Percentiles rank a stretch among this genome's conserved stretches.
Evolutionary conservation across 1,284 basidiomycete species (phyloP).

Genomic region (Porodaedalea pini): DNA sequence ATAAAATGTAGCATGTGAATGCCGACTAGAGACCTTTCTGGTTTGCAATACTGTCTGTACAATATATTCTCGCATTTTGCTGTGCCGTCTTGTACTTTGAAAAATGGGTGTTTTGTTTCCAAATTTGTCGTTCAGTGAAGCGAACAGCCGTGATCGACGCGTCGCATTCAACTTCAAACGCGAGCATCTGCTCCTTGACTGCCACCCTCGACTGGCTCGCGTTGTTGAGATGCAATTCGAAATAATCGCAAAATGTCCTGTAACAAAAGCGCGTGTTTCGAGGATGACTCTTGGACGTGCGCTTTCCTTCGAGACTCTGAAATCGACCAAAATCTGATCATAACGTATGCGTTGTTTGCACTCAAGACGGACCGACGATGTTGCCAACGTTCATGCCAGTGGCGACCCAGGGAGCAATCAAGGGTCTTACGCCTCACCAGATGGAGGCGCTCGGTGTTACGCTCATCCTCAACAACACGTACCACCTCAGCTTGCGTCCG

Average conservation of each 20-base stretch:
- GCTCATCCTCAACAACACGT: constrained; percentile 82
- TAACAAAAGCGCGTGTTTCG: constrained; percentile 73
- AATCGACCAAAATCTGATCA: constrained; percentile 3
- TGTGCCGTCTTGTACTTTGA: no score
- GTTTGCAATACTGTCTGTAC: no score
- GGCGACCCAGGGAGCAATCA: constrained; percentile 83
- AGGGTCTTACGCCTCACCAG: constrained; percentile 81
- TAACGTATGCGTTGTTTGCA: constrained; percentile 8
- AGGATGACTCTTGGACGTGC: constrained; percentile 57
- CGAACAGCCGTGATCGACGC: no score
- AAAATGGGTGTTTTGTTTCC: no score
- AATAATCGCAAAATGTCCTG: constrained; percentile 71
- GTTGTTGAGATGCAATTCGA: constrained; percentile 64
- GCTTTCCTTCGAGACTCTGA: constrained; percentile 8
- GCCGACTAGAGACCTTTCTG: no score
- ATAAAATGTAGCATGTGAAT: no score
- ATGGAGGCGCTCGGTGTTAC: constrained; percentile 75
- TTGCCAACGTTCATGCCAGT: constrained; percentile 90
- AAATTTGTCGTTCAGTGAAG: no score
- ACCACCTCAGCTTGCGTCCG: constrained; percentile 78
- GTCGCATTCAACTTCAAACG: no score
- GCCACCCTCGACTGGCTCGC: background rate
- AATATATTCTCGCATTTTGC: no score
- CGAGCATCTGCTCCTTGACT: background rate
- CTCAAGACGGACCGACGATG: constrained; percentile 70